Conservation (phyloP, 495 filamentous ascomycete species). For the Xanthoparmelia taractica region DNA sequence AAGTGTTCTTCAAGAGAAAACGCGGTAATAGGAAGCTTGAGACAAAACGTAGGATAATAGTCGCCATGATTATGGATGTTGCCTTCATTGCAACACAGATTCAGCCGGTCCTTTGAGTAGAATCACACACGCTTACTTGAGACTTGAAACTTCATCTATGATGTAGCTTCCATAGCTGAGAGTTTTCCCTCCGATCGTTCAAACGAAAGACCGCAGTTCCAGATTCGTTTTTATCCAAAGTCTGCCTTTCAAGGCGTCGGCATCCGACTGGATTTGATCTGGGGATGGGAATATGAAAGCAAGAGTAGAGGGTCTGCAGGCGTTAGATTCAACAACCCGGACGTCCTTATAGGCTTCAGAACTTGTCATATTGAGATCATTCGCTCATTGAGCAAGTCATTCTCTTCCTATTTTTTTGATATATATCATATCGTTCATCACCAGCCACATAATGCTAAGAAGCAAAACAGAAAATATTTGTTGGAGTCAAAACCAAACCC, state of each 20-base stretch:
- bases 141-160: background rate
- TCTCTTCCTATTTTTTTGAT: constrained; percentile 58
- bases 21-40: background rate
- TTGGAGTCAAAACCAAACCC: background rate
- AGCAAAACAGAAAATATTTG: background rate
- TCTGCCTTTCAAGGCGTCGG: background rate
- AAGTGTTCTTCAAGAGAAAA: background rate
- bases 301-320: background rate
- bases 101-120: background rate
- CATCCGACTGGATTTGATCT: too few species aligned
- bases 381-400: constrained; percentile 43
- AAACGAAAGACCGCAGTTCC: too few species aligned
- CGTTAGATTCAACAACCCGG: background rate
- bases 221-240: too few species aligned
- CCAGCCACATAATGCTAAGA: constrained; percentile 32
- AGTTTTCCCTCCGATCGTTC: background rate
- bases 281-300: background rate
- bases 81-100: background rate
- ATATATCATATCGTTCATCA: constrained; percentile 43
- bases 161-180: background rate
- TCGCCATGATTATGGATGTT: background rate
- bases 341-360: constrained; percentile 33
- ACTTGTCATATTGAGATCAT: constrained; percentile 48
- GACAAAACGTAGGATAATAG: background rate
- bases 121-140: background rate